Evolutionary conservation across 2,329 filamentous ascomycete genomes (phyloP), one percentile per base, ranked within the genome.

Genomic region (Emmonsiellopsis sp.): DNA sequence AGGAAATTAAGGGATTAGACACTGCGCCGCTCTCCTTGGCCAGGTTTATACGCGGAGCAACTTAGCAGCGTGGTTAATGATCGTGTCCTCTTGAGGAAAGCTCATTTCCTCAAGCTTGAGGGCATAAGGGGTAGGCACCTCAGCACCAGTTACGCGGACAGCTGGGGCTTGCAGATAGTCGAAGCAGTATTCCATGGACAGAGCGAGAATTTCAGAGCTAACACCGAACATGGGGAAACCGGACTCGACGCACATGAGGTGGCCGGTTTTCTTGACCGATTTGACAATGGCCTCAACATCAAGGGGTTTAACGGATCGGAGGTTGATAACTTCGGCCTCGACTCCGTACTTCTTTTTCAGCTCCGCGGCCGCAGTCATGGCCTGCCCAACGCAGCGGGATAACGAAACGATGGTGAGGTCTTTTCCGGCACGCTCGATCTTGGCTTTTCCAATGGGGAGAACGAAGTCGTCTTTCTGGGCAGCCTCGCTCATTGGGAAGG

Each of bases 191-290:
- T 98, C 93, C 86, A 95, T 95, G 59, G 89, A 85, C 57, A 96
- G 79, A 56, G 93, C 93, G 59, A 98, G 82, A 65, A 98, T 90
- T 78, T 98, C 93, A 54, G 92, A 82, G 55, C 85, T 82, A 62
- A 98, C 89, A 70, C 93, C 93, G 69, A 91, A 98, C 66, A 89
- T 88, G 59, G 93, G 93, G 83, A 91, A 98, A 60, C 92, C 93
- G 54, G 90, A 96, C 76, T 97, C 92, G 63, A 98, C 89, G 42
- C 84, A 84, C 72, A 98, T 81, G 58, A 98, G 83, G 67, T 86
- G 87, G 71, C 88, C 86, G 15, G 93, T 98, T 86, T 98, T 98
- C 87, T 98, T 97, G 70, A 98, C 85, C 10, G 91, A 96, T 73
- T 94, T 90, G 73, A 97, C 80, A 66, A 98, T 97, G 61, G 89